A percentile compares a stretch with the other conserved stretches of the same genome.
Evolutionary conservation across 345 rosid species (phyloP).

Genomic region (Lepidium sativum): DNA sequence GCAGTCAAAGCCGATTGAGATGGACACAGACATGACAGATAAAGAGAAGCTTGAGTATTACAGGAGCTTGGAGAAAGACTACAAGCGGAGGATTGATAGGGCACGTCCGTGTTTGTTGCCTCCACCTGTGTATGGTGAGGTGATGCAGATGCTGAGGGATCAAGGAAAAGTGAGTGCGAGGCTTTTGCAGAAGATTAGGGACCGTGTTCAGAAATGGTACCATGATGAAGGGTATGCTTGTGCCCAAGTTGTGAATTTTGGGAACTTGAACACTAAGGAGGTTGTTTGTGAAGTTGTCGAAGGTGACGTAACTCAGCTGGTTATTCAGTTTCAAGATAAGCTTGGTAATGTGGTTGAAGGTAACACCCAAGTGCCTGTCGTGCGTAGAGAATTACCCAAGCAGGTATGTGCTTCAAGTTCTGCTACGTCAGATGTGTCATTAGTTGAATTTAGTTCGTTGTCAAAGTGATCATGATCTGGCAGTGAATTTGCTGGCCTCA

Average conservation of each 20-base stretch:
- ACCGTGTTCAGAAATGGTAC: constrained; percentile 93
- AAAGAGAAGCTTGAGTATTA: constrained; percentile 90
- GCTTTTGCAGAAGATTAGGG: constrained; percentile 86
- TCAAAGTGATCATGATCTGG: not conserved
- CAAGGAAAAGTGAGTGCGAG: constrained; percentile 88
- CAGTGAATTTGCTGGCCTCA: not conserved
- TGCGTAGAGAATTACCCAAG: constrained; percentile 76
- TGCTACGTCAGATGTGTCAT: not conserved
- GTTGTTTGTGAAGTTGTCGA: constrained; percentile 98
- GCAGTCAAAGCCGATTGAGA: constrained; percentile 76
- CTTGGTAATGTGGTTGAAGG: constrained; percentile 95
- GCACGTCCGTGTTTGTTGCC: constrained; percentile 84
- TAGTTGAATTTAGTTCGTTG: not conserved
- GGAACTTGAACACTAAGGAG: constrained; percentile 87
- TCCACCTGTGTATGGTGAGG: constrained; percentile 42
- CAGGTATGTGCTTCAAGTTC: constrained; percentile 37
- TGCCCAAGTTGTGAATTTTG: constrained; percentile 95
- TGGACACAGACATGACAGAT: constrained; percentile 94
- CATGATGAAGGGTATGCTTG: constrained; percentile 95
- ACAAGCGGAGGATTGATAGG: constrained; percentile 68
- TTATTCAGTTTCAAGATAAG: constrained; percentile 84
- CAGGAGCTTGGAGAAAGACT: constrained; percentile 78
- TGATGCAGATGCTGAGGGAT: constrained; percentile 62
- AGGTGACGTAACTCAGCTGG: constrained; percentile 85
- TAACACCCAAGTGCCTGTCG: constrained; percentile 67